These are phyloP conservation scores for Talaromyces funiculosus DNA, from an alignment of 2,329 filamentous ascomycete genomes.

Conservation along the genomic window DNA sequence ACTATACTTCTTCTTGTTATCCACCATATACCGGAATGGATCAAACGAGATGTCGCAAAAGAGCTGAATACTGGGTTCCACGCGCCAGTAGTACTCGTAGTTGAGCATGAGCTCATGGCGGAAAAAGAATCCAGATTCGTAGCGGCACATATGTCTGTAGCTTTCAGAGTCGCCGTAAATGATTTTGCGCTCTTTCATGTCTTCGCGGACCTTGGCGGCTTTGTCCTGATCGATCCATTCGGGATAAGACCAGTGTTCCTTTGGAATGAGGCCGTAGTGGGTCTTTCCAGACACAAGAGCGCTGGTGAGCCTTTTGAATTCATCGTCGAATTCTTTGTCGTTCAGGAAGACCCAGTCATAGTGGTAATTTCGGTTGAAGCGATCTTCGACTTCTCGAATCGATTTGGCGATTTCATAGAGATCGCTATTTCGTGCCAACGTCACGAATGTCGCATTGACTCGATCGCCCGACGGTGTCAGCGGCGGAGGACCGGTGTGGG, in stretches of 20 bases:
- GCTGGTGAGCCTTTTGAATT: slow-evolving; percentile 86
- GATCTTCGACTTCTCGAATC: slow-evolving; percentile 93
- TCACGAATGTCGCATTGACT: slow-evolving; percentile 97
- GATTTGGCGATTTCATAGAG: slow-evolving; percentile 96
- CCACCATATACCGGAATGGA: slow-evolving; percentile 92
- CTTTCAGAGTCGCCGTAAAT: slow-evolving; percentile 97
- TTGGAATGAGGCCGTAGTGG: slow-evolving; percentile 80
- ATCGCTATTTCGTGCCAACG: slow-evolving; percentile 85
- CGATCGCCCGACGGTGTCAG: slow-evolving; percentile 46
- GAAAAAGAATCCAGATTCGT: slow-evolving; percentile 99
- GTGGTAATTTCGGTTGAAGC: slow-evolving; percentile 93
- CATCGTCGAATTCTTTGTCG: slow-evolving; percentile 86
- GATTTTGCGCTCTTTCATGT: slow-evolving; percentile 91
- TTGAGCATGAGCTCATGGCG: slow-evolving; percentile 87
- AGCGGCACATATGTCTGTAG: slow-evolving; percentile 99
- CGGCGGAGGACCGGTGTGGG: not conserved
- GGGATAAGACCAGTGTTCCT: slow-evolving; percentile 96
- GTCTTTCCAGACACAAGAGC: slow-evolving; percentile 90
- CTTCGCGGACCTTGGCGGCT: slow-evolving; percentile 81
- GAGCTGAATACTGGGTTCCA: slow-evolving; percentile 93
- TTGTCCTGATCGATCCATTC: slow-evolving; percentile 93
- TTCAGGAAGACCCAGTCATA: slow-evolving; percentile 99
- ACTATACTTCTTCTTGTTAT: slow-evolving; percentile 96
- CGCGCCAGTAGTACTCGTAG: slow-evolving; percentile 99
- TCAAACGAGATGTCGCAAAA: slow-evolving; percentile 95